These are phyloP conservation scores for Eudorina sp. DNA, from an alignment of 139 green algal genomes.

Conservation along the genomic window DNA sequence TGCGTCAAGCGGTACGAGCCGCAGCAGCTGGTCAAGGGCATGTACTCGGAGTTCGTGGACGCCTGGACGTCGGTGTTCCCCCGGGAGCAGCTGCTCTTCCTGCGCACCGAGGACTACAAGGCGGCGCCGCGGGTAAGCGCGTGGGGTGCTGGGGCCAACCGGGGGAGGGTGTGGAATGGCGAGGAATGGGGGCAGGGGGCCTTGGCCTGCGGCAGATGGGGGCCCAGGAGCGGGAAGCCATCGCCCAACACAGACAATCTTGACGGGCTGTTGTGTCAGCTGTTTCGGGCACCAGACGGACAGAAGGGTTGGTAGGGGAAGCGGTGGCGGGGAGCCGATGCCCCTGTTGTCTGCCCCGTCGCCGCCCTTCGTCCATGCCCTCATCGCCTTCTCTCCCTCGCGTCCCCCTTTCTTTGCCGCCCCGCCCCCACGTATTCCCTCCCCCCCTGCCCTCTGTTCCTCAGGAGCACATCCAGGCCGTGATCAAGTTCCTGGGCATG, in stretches of 20 bases:
- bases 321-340: background rate
- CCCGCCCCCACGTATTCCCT: background rate
- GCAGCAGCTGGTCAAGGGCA: slow-evolving; percentile 70
- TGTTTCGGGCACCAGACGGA: too few relatives aligned
- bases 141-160: background rate
- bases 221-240: too few relatives aligned
- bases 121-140: slow-evolving; percentile 42
- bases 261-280: too few relatives aligned
- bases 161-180: background rate
- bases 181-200: too few relatives aligned
- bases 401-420: background rate
- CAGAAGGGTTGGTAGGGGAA: background rate
- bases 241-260: too few relatives aligned
- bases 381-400: too few relatives aligned
- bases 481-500: slow-evolving; percentile 61
- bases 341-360: background rate
- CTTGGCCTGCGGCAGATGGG: too few relatives aligned
- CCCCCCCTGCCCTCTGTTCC: background rate
- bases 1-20: slow-evolving; percentile 64
- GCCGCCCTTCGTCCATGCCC: background rate
- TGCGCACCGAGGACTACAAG: slow-evolving; percentile 73
- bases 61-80: slow-evolving; percentile 64
- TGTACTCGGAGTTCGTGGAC: slow-evolving; percentile 49
- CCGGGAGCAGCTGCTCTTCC: slow-evolving; percentile 64
- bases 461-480: slow-evolving; percentile 58